phyloP scores from a whole-genome alignment of 768 basidiomycete genomes.

The Macrolepiota dolichaula region DNA sequence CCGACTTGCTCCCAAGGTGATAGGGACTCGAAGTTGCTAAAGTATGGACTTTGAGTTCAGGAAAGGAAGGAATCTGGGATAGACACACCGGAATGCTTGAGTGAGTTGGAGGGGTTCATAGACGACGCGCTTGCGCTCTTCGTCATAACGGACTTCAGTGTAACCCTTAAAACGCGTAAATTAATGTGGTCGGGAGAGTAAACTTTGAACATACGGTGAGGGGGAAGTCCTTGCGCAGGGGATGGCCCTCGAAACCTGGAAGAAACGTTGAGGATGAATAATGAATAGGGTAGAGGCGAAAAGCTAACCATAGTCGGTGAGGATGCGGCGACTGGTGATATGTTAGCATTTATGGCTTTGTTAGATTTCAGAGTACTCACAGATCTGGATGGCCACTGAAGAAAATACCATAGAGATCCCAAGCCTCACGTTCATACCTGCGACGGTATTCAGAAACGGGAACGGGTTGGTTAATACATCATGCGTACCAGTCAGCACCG shows the following conservation, averaged over 20 bases:
- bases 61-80: neutral
- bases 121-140: constrained; percentile 94
- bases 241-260: constrained; percentile 93
- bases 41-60: neutral
- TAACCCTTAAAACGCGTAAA: constrained; percentile 67
- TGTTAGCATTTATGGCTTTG: constrained; percentile 8
- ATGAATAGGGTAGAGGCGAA: constrained; percentile 13
- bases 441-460: neutral
- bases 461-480: neutral
- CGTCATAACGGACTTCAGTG: constrained; percentile 96
- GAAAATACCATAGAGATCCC: constrained; percentile 97
- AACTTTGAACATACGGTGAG: constrained; percentile 63
- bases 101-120: constrained; percentile 97
- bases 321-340: constrained; percentile 77
- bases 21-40: constrained; percentile 88
- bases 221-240: constrained; percentile 97
- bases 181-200: neutral
- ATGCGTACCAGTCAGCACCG: constrained; percentile 86
- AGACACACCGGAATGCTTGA: constrained; percentile 88
- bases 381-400: constrained; percentile 96
- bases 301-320: constrained; percentile 91
- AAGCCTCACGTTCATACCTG: constrained; percentile 96
- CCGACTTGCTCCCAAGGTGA: constrained; percentile 98
- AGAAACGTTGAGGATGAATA: constrained; percentile 11
- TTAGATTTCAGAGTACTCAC: constrained; percentile 41